Percentiles rank a stretch among this genome's conserved stretches.
These are phyloP conservation scores for Brettanomyces custersianus DNA, from an alignment of 805 yeast genomes.

Conservation along the genomic window DNA sequence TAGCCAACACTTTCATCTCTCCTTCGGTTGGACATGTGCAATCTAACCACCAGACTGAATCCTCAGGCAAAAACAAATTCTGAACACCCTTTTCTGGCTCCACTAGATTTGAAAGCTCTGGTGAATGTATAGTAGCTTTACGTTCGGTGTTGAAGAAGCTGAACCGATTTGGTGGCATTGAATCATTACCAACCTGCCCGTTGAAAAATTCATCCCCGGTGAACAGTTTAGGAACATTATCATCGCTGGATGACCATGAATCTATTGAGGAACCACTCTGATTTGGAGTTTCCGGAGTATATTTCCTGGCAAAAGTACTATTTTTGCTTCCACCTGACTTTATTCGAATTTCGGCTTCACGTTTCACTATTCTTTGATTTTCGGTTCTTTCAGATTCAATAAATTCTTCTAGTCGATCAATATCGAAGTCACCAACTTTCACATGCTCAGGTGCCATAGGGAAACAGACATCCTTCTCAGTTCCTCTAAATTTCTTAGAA, in stretches of 20 bases:
- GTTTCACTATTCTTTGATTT: slow-evolving; percentile 25
- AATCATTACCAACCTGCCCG: slow-evolving; percentile 6
- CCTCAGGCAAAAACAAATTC: slow-evolving; percentile 58
- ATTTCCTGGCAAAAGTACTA: slow-evolving; percentile 48
- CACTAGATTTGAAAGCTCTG: slow-evolving; percentile 73
- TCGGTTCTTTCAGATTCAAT: slow-evolving; percentile 51
- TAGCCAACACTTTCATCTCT: slow-evolving; percentile 86
- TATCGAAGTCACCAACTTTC: slow-evolving; percentile 69
- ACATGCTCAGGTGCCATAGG: slow-evolving; percentile 71
- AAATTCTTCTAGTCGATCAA: slow-evolving; percentile 81
- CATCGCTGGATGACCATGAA: slow-evolving; percentile 4
- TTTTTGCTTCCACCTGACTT: neutral
- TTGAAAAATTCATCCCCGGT: neutral
- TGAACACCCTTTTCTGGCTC: slow-evolving; percentile 55
- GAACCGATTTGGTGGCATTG: slow-evolving; percentile 57
- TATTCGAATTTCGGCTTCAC: slow-evolving; percentile 21
- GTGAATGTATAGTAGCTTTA: slow-evolving; percentile 84
- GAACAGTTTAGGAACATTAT: neutral
- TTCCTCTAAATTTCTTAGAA: slow-evolving; percentile 75
- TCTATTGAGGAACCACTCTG: neutral
- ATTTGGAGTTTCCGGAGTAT: slow-evolving; percentile 38
- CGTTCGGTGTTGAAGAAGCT: slow-evolving; percentile 73
- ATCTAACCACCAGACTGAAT: slow-evolving; percentile 94
- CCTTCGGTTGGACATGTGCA: slow-evolving; percentile 90
- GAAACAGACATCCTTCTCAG: slow-evolving; percentile 96